Conservation (phyloP, 1,284 basidiomycete genomes). For the Ganoderma resinaceum region DNA sequence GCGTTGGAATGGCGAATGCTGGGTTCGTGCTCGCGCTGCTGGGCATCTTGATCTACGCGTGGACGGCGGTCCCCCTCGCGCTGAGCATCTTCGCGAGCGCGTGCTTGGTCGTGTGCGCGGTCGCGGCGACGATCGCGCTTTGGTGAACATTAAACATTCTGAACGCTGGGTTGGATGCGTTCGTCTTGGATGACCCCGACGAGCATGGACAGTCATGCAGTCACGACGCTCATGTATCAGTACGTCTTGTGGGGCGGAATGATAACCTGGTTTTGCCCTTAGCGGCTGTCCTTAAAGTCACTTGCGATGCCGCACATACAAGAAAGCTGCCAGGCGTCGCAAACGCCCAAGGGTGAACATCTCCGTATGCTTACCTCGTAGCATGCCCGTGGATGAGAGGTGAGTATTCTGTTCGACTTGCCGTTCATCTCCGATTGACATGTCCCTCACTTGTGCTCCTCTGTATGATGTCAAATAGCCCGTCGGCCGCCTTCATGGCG, state of each 20-base stretch:
- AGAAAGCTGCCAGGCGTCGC: background rate
- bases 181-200: background rate
- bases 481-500: too few species aligned
- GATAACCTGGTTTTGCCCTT: background rate
- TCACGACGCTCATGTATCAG: background rate
- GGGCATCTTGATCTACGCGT: slow-evolving; percentile 45
- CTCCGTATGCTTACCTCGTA: too few species aligned
- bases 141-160: too few species aligned
- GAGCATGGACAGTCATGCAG: too few species aligned
- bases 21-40: slow-evolving; percentile 45
- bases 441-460: too few species aligned
- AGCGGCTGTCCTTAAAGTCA: background rate
- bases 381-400: too few species aligned
- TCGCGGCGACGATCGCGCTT: slow-evolving; percentile 33
- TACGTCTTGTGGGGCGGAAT: background rate
- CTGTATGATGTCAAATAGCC: too few species aligned
- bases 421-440: too few species aligned
- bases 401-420: too few species aligned
- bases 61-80: slow-evolving; percentile 40
- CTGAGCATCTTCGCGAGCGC: slow-evolving; percentile 43
- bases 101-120: slow-evolving; percentile 38
- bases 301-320: background rate
- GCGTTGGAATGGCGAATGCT: slow-evolving; percentile 38
- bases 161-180: background rate
- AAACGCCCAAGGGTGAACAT: background rate